Percentiles rank a stretch among this genome's conserved stretches.
Evolutionary conservation across 495 filamentous ascomycete genomes (phyloP).

Genomic region (Neurospora intermedia): DNA sequence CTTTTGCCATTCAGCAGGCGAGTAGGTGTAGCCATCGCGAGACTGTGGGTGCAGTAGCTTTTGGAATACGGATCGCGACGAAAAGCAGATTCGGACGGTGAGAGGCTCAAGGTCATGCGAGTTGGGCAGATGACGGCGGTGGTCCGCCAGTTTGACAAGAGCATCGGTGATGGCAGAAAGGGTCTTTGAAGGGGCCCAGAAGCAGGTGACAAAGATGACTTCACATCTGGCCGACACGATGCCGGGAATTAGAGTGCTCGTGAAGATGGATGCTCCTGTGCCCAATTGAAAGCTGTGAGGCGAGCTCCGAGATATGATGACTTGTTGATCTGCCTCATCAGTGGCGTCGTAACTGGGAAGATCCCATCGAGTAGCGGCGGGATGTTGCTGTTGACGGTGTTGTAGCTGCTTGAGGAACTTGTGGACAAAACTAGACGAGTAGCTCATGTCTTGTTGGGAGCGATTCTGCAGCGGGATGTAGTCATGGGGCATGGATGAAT

Average conservation of each 20-base stretch:
- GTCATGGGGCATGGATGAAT: not conserved
- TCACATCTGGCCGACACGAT: constrained; percentile 47
- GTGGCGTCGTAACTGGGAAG: constrained; percentile 10
- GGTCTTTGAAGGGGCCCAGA: constrained; percentile 55
- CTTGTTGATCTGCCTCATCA: constrained; percentile 20
- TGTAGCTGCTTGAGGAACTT: constrained; percentile 15
- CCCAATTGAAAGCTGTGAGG: constrained; percentile 43
- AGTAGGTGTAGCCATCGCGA: constrained; percentile 44
- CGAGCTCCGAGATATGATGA: constrained; percentile 34
- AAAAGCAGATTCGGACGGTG: constrained; percentile 38
- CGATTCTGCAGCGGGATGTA: not conserved
- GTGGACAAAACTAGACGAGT: constrained; percentile 10
- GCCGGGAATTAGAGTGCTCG: constrained; percentile 40
- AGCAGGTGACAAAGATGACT: constrained; percentile 65
- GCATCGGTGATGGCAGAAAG: constrained; percentile 37
- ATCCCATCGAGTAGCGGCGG: not conserved
- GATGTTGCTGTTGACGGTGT: not conserved
- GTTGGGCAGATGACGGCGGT: constrained; percentile 14
- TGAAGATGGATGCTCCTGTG: constrained; percentile 46
- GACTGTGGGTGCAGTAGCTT: constrained; percentile 57
- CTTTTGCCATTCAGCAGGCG: constrained; percentile 41
- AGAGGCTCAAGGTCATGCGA: constrained; percentile 11
- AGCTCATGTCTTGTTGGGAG: constrained; percentile 2
- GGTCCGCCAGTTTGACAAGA: constrained; percentile 40
- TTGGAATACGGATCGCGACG: constrained; percentile 53